Base-by-base conservation (phyloP, 441 rosid genomes). In the Adansonia grandidieri region DNA sequence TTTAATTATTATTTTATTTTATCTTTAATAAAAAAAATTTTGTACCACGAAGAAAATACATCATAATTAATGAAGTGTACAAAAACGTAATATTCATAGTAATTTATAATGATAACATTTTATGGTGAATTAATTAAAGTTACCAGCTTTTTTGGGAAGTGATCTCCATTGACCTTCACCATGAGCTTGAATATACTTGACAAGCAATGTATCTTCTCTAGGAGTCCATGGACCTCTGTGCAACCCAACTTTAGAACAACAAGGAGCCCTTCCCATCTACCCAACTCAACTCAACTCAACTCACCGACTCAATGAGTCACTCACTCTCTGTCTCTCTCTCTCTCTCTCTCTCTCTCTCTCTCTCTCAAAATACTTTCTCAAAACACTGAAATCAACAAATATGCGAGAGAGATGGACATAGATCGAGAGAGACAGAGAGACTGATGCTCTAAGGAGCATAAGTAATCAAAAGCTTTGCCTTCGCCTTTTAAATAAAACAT, bases 241-340 rank as follows among this genome's bases (percentile, higher is more conserved):
- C 82, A 91, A 71, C 17, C 93, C 95, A 7, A 91, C 88, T 79
- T 91, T 89, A 8, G 93, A 81, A 71, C 94, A 89, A 74, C 95
- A 89, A 4, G 92, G 95, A 74, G 95, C 89, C 61, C 93, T 88
- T 66, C 92, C 95, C 95, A 91, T 91, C 56, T 5, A 1, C n/a
- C n/a, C n/a, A n/a, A 22, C 67, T 2, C 44, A 69, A 45, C 44
- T 0, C 1, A 9, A 42, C 64, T 37, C 50, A 17, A 1, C 1
- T 22, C 22, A 28, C 32, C 32, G 32, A 2, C 32, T 28, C 32
- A 28, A 28, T 28, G 32, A 28, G 32, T 28, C 32, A 40, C 44
- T 40, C 44, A 40, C 66, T 11, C 65, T 60, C 15, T 9, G 37
- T 66, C 14, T 66, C 28, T 67, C 53, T 53, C 57, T 53, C 6